Conservation (phyloP, 495 filamentous ascomycete species). For the Penicillium bovifimosum region DNA sequence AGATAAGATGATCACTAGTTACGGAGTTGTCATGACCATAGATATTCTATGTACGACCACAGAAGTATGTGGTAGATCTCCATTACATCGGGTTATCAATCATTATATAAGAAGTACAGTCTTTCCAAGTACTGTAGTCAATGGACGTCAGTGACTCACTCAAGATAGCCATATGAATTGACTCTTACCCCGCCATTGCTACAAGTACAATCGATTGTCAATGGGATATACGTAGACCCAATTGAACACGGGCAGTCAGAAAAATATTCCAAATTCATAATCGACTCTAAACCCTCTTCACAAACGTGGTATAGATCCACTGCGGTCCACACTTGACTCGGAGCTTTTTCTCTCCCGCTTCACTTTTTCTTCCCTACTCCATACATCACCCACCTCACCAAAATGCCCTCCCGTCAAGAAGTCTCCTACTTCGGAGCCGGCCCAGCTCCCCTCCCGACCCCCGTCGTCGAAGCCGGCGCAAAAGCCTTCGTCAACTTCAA, state of each 20-base stretch:
- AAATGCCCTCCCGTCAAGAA: conserved; percentile 46
- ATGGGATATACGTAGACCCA: background rate
- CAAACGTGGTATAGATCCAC: conserved; percentile 14
- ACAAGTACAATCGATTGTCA: background rate
- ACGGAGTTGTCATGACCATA: background rate
- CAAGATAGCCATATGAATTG: background rate
- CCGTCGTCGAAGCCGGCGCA: conserved; percentile 68
- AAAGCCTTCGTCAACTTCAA: conserved; percentile 77
- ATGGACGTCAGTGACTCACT: background rate
- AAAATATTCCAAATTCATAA: background rate
- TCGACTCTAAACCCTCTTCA: background rate
- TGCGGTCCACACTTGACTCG: conserved; percentile 15
- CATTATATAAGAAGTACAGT: background rate
- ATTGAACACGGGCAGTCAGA: background rate
- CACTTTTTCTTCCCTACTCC: conserved; percentile 5
- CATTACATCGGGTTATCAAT: background rate
- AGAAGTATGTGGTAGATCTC: background rate
- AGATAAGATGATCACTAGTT: background rate
- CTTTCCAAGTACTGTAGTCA: background rate
- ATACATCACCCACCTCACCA: conserved; percentile 1
- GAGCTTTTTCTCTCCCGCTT: conserved; percentile 17
- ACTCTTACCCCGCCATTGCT: conserved; percentile 4
- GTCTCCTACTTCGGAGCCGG: conserved; percentile 81
- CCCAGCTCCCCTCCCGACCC: conserved; percentile 74
- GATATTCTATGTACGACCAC: background rate